A percentile compares a stretch with the other conserved stretches of the same genome.
Evolutionary conservation across 495 filamentous ascomycete genomes (phyloP).

Genomic region (Neurospora sp.): DNA sequence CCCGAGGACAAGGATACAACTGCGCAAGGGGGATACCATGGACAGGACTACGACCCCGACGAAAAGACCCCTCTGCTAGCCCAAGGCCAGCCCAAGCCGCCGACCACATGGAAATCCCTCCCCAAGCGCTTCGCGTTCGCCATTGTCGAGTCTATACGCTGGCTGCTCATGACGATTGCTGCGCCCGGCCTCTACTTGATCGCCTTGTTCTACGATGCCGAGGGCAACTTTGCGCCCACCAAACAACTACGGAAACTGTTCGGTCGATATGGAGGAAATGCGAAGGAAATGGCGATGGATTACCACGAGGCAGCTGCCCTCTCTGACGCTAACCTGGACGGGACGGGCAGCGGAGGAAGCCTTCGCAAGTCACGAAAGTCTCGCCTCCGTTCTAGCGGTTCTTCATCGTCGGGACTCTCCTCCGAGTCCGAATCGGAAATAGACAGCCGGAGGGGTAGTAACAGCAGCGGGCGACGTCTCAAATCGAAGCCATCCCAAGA

Average conservation of each 20-base stretch:
- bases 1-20: slow-evolving; percentile 16
- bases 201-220: slow-evolving; percentile 68
- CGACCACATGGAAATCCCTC: slow-evolving; percentile 36
- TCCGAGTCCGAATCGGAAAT: slow-evolving; percentile 52
- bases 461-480: slow-evolving; percentile 26
- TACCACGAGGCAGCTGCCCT: slow-evolving; percentile 25
- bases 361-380: slow-evolving; percentile 13
- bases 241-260: slow-evolving; percentile 50
- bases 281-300: slow-evolving; percentile 27
- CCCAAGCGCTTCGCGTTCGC: slow-evolving; percentile 47
- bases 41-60: slow-evolving; percentile 24
- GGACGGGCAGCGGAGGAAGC: slow-evolving; percentile 3
- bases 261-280: slow-evolving; percentile 30
- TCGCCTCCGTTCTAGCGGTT: slow-evolving; percentile 46
- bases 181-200: slow-evolving; percentile 73
- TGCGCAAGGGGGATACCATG: not conserved
- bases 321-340: slow-evolving; percentile 20
- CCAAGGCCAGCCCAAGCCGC: slow-evolving; percentile 23
- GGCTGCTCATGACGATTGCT: slow-evolving; percentile 66
- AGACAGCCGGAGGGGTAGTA: slow-evolving; percentile 7
- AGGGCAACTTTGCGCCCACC: slow-evolving; percentile 67
- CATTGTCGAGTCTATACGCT: slow-evolving; percentile 58
- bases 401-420: slow-evolving; percentile 48
- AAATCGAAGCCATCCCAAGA: slow-evolving; percentile 46
- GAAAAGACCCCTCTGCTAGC: slow-evolving; percentile 61